phyloP scores from a whole-genome alignment of 495 filamentous ascomycete genomes.

The Lineolata rhizophorae region DNA sequence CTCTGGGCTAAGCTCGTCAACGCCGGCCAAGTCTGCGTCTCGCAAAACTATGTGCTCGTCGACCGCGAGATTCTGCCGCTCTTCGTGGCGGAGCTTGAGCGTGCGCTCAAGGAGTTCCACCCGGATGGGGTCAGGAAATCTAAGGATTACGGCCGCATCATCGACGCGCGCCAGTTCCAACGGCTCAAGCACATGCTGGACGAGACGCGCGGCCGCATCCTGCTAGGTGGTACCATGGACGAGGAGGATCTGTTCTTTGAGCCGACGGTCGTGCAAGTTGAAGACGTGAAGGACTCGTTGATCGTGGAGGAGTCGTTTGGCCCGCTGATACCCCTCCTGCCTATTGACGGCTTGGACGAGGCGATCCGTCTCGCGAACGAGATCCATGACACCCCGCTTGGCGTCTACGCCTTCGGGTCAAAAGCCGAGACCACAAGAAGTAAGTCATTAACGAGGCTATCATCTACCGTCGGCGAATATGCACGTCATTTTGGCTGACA shows the following conservation, averaged over 20 bases:
- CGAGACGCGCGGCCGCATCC: slow-evolving; percentile 56
- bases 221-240: slow-evolving; percentile 67
- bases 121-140: slow-evolving; percentile 59
- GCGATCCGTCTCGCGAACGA: slow-evolving; percentile 55
- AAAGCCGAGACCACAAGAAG: slow-evolving; percentile 49
- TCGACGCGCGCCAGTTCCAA: slow-evolving; percentile 55
- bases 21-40: slow-evolving; percentile 73
- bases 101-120: slow-evolving; percentile 54
- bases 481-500: too few species aligned
- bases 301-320: slow-evolving; percentile 73
- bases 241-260: slow-evolving; percentile 62
- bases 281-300: slow-evolving; percentile 53
- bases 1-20: slow-evolving; percentile 75
- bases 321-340: slow-evolving; percentile 60
- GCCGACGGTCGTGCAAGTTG: slow-evolving; percentile 61
- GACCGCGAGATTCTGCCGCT: slow-evolving; percentile 46
- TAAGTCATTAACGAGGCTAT: slow-evolving; percentile 13
- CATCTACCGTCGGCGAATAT: too few species aligned
- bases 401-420: slow-evolving; percentile 64
- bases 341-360: slow-evolving; percentile 54
- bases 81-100: slow-evolving; percentile 57
- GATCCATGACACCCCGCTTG: slow-evolving; percentile 60
- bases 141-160: slow-evolving; percentile 53
- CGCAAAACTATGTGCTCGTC: slow-evolving; percentile 72
- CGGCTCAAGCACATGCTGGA: slow-evolving; percentile 83